phyloP scores from a whole-genome alignment of 805 yeast species.

The Cyberlindnera petersonii region DNA sequence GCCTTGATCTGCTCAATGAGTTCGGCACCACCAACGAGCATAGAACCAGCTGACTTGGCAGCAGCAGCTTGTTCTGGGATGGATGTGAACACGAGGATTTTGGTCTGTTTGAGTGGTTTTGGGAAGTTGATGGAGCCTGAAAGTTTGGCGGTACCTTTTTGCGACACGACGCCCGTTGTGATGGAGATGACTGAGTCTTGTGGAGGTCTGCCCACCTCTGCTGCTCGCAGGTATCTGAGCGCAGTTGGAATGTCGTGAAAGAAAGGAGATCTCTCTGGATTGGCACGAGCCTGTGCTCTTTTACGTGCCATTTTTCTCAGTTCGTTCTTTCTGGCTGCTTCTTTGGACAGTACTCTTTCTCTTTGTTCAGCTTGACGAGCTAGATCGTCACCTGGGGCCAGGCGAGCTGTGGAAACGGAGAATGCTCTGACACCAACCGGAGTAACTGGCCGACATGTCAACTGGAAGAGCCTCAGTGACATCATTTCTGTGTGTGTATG shows the following conservation, averaged over 20 bases:
- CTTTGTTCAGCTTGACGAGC: conserved; percentile 28
- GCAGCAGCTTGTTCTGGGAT: conserved; percentile 47
- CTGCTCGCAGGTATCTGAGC: conserved; percentile 74
- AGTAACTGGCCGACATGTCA: conserved; percentile 53
- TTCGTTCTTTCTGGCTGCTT: conserved; percentile 31
- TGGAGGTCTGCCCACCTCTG: conserved; percentile 82
- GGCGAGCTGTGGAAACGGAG: conserved; percentile 7
- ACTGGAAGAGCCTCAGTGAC: conserved; percentile 5
- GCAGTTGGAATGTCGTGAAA: conserved; percentile 73
- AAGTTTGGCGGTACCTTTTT: conserved; percentile 73
- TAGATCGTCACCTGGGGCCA: conserved; percentile 28
- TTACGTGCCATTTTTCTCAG: conserved; percentile 34
- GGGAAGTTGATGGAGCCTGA: conserved; percentile 72
- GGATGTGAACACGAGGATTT: conserved; percentile 65
- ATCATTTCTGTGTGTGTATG: conserved; percentile 1
- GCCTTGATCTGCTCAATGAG: conserved; percentile 57
- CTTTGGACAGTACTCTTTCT: conserved; percentile 27
- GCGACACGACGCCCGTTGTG: conserved; percentile 61
- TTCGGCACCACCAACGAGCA: conserved; percentile 67
- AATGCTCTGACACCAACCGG: conserved; percentile 23
- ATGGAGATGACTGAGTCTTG: conserved; percentile 67
- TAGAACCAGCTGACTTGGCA: conserved; percentile 57
- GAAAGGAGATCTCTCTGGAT: conserved; percentile 51
- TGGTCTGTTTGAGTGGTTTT: conserved; percentile 61
- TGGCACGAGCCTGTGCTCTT: conserved; percentile 36